These are phyloP conservation scores for Eucalyptus pumila DNA, from an alignment of 345 rosid species.

Conservation along the genomic window DNA sequence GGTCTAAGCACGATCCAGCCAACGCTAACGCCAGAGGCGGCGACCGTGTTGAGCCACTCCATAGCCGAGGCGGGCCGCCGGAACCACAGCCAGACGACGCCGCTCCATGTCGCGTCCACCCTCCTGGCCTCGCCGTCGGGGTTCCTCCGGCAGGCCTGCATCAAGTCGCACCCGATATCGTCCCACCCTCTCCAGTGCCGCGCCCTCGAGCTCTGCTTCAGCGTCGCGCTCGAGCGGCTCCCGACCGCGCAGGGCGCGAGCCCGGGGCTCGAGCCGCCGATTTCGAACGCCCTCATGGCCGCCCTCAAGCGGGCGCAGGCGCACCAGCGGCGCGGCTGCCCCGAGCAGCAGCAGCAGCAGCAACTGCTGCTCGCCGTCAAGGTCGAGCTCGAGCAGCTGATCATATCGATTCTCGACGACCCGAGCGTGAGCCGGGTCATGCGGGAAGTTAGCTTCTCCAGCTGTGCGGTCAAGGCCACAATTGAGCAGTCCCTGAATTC, in stretches of 20 bases:
- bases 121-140: constrained; percentile 75
- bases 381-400: constrained; percentile 94
- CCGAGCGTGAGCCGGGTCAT: constrained; percentile 95
- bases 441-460: constrained; percentile 97
- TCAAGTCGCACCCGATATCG: constrained; percentile 94
- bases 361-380: constrained; percentile 91
- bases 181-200: constrained; percentile 99
- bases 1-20: constrained; percentile 93
- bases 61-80: constrained; percentile 86
- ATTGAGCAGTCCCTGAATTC: constrained; percentile 75
- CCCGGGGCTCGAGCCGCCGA: constrained; percentile 60
- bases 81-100: constrained; percentile 93
- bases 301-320: constrained; percentile 98
- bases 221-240: constrained; percentile 93
- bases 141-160: constrained; percentile 90
- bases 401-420: constrained; percentile 94
- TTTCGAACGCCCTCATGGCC: constrained; percentile 96
- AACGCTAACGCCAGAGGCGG: constrained; percentile 97
- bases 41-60: constrained; percentile 71
- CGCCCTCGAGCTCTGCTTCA: constrained; percentile 97
- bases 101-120: constrained; percentile 94
- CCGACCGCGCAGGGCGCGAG: constrained; percentile 46
- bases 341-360: constrained; percentile 97
- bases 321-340: constrained; percentile 96
- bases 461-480: constrained; percentile 85